Evolutionary conservation across 345 rosid genomes (phyloP), one percentile per base, ranked within the genome.

Genomic region (Pugionium dolabratum): DNA sequence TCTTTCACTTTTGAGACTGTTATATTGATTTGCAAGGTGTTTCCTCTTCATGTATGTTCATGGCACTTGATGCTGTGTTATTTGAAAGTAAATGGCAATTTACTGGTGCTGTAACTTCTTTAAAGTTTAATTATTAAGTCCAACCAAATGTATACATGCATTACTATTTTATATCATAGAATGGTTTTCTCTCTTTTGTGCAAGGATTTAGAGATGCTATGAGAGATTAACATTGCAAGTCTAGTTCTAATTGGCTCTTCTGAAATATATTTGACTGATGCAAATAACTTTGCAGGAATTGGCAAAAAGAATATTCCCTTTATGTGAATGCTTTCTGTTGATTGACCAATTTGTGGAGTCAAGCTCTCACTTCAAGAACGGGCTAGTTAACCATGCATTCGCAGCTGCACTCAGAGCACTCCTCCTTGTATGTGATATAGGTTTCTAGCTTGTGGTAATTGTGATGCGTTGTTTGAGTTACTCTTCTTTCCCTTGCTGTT

Each of bases 361-460:
- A 10, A 84, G 96, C 78, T 94, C 96, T 54, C 99, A 85, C 76
- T 90, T 94, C 86, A 94, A 86, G 84, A 86, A 85, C 53, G 99
- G 99, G 50, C 73, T 90, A 52, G 97, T 94, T 35, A 94, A 90
- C 77, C 99, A 94, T 69, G 96, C 99, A 75, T 94, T 94, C 51
- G 86, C 97, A 63, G 95, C 99, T 77, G 91, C 93, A 51, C 85
- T 94, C 68, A 88, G 96, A 79, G 85, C 89, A 45, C 81, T 94
- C 43, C 96, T 94, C 50, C 83, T 94, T 47, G 99, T 94, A 90
- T 68, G 86, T 81, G 79, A 59, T 68, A 63, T 78, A 39, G 70
- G 58, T 67, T 69, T 48, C 76, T 51, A 50, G 47, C 25, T 74
- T 75, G 71, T 57, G 56, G 63, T 66, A 44, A 33, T 50, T 25